These are phyloP conservation scores for Rubia balearica DNA, from an alignment of 305 asterid genomes.

Conservation along the genomic window DNA sequence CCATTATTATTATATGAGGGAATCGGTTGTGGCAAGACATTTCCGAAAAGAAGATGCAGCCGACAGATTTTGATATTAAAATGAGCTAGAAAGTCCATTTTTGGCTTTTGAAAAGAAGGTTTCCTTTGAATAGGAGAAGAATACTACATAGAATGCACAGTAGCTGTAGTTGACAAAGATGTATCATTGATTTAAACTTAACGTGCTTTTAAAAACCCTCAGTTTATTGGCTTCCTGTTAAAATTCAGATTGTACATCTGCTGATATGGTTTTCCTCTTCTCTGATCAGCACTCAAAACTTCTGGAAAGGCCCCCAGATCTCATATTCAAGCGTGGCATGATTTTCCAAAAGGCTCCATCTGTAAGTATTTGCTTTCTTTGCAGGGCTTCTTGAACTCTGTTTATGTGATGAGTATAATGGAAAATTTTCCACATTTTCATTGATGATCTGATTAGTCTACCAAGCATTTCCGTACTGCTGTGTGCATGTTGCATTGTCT, in stretches of 20 bases:
- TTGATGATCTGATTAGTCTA: not conserved
- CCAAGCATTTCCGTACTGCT: not conserved
- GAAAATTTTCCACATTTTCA: not conserved
- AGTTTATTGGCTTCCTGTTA: not conserved
- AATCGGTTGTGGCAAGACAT: too few species aligned
- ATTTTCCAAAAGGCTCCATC: constrained; percentile 61
- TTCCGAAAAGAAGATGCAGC: not conserved
- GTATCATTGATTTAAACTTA: too few species aligned
- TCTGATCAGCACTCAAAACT: constrained; percentile 65
- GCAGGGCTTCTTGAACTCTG: not conserved
- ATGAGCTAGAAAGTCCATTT: not conserved
- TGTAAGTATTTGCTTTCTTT: constrained; percentile 39
- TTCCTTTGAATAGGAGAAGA: too few species aligned
- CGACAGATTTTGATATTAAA: not conserved
- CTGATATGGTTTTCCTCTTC: constrained; percentile 8
- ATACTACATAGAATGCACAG: too few species aligned
- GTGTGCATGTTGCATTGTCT: not conserved
- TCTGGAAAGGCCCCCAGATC: constrained; percentile 90
- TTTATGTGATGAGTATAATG: not conserved
- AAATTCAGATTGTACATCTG: constrained; percentile 15
- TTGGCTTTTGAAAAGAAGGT: too few species aligned
- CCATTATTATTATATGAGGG: too few species aligned
- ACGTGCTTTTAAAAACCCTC: too few species aligned
- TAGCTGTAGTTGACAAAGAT: too few species aligned
- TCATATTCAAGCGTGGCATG: constrained; percentile 65